Conservation (phyloP, 1,139 yeast genomes). For the Suhomyces terraborum region DNA sequence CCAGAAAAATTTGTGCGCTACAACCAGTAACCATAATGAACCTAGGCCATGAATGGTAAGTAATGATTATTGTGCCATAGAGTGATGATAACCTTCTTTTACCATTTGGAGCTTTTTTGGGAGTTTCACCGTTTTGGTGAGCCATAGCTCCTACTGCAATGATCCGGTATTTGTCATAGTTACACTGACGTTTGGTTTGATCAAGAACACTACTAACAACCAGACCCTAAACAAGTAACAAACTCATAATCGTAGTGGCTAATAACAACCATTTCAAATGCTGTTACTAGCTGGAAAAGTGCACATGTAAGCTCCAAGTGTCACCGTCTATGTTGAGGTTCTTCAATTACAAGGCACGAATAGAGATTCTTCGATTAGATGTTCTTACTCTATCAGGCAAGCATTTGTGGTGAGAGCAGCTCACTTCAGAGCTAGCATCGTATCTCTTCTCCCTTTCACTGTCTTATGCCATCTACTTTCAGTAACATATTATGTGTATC, state of each 20-base stretch:
- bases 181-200: constrained; percentile 45
- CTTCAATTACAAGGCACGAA: too few relatives aligned
- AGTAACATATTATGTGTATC: constrained; percentile 14
- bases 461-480: not conserved
- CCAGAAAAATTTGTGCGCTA: constrained; percentile 1
- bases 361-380: too few relatives aligned
- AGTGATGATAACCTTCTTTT: constrained; percentile 31
- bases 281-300: too few relatives aligned
- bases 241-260: not conserved
- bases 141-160: constrained; percentile 43
- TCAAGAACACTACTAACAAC: constrained; percentile 9
- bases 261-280: too few relatives aligned
- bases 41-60: constrained; percentile 4
- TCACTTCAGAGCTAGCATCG: not conserved
- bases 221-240: not conserved
- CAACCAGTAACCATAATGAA: not conserved
- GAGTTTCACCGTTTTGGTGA: constrained; percentile 46
- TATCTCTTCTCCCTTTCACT: not conserved
- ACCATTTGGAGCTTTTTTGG: constrained; percentile 44
- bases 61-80: constrained; percentile 10
- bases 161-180: constrained; percentile 55
- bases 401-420: too few relatives aligned
- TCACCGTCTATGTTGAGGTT: too few relatives aligned
- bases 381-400: too few relatives aligned
- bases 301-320: too few relatives aligned